Percentiles rank a stretch among this genome's conserved stretches.
Conservation (phyloP, 129 eudicot genomes). For the Saposhnikovia divaricata region DNA sequence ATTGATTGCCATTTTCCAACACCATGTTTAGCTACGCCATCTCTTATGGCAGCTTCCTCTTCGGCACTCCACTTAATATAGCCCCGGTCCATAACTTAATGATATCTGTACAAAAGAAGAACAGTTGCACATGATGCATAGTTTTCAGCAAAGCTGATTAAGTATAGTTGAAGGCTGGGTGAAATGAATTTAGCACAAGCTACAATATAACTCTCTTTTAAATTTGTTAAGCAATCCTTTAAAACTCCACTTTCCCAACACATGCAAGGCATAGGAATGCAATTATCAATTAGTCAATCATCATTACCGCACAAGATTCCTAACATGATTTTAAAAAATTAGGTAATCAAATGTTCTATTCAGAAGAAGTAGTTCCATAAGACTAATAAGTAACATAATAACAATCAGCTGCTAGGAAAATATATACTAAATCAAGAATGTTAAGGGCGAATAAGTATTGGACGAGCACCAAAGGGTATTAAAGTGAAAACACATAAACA, state of each 20-base stretch:
- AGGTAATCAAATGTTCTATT: no score
- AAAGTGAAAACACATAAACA: neutral
- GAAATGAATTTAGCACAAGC: neutral
- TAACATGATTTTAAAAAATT: neutral
- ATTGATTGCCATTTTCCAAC: conserved; percentile 74
- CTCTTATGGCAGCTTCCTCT: conserved; percentile 92
- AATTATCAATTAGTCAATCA: neutral
- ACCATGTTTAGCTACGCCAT: conserved; percentile 68
- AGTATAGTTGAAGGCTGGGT: neutral
- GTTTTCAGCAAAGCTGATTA: neutral
- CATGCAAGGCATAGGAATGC: neutral
- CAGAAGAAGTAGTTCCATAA: no score
- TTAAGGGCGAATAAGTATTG: neutral
- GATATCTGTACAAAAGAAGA: conserved; percentile 13
- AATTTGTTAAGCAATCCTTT: neutral
- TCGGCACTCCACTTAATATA: conserved; percentile 82
- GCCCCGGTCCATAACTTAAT: conserved; percentile 3
- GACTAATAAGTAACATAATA: no score
- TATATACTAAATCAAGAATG: neutral
- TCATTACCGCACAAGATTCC: no score
- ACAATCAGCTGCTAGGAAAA: neutral
- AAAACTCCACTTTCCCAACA: neutral
- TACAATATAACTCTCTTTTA: neutral
- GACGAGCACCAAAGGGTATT: no score
- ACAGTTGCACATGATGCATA: neutral